Evolutionary conservation across 2,329 filamentous ascomycete genomes (phyloP).

Genomic region (Claviceps spartinae): DNA sequence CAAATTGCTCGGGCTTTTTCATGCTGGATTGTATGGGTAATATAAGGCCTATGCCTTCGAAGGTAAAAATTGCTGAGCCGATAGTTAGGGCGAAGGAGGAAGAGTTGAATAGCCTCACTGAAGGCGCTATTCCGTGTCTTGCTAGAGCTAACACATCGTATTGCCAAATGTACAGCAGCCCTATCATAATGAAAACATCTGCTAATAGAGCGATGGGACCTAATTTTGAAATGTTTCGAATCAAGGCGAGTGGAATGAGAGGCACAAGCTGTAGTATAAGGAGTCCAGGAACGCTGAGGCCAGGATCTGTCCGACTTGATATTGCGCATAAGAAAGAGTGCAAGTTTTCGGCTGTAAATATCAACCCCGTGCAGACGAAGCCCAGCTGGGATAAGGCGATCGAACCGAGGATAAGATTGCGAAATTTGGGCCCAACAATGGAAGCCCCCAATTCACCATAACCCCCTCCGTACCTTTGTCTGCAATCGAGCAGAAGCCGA

Average conservation of each 20-base stretch:
- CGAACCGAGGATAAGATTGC: constrained; percentile 52
- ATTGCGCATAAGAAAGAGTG: constrained; percentile 54
- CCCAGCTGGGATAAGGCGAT: constrained; percentile 64
- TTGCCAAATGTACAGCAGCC: constrained; percentile 59
- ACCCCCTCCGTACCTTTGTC: constrained; percentile 49
- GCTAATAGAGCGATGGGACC: constrained; percentile 55
- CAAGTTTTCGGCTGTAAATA: constrained; percentile 66
- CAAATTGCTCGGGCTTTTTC: constrained; percentile 55
- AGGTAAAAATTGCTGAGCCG: constrained; percentile 64
- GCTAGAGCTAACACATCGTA: constrained; percentile 49
- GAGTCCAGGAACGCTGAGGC: constrained; percentile 36
- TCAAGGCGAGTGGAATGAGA: constrained; percentile 53
- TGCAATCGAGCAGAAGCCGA: constrained; percentile 55
- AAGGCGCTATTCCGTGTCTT: constrained; percentile 40
- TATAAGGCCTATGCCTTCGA: constrained; percentile 66
- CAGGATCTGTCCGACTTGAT: constrained; percentile 34
- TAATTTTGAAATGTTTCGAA: constrained; percentile 63
- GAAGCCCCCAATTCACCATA: constrained; percentile 61
- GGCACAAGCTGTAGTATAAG: constrained; percentile 53
- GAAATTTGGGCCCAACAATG: constrained; percentile 49
- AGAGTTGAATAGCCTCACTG: constrained; percentile 58
- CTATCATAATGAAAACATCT: constrained; percentile 58
- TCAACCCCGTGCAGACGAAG: constrained; percentile 65
- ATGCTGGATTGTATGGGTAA: constrained; percentile 65
- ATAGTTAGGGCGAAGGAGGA: constrained; percentile 55